These are phyloP conservation scores for Fusarium begoniae DNA, from an alignment of 2,329 filamentous ascomycete genomes.

Conservation along the genomic window DNA sequence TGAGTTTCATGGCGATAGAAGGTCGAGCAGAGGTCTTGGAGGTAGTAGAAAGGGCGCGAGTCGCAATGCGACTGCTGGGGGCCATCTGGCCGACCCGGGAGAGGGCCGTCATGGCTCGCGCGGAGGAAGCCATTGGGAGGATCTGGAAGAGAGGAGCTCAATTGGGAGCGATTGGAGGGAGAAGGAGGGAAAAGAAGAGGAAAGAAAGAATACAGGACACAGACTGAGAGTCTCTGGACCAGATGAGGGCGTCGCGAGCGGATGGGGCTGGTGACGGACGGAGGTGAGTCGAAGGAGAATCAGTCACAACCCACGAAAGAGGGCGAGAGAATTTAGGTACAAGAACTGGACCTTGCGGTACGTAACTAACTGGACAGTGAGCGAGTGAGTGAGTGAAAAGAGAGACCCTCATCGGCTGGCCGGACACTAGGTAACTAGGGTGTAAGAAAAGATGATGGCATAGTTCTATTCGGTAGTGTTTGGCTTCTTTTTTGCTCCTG, in stretches of 20 bases:
- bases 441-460: slow-evolving; percentile 17
- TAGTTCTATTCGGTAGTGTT: neutral
- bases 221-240: slow-evolving; percentile 33
- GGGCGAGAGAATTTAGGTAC: slow-evolving; percentile 31
- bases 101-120: slow-evolving; percentile 53
- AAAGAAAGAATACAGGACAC: slow-evolving; percentile 19
- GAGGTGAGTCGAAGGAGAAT: slow-evolving; percentile 38
- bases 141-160: slow-evolving; percentile 38
- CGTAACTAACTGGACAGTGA: slow-evolving; percentile 18
- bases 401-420: slow-evolving; percentile 26
- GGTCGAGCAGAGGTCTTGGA: slow-evolving; percentile 44
- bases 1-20: slow-evolving; percentile 48
- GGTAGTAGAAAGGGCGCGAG: slow-evolving; percentile 48
- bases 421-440: slow-evolving; percentile 26
- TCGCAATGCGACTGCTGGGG: slow-evolving; percentile 43
- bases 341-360: slow-evolving; percentile 23
- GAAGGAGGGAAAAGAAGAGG: neutral
- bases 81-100: slow-evolving; percentile 45
- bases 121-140: slow-evolving; percentile 56
- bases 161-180: slow-evolving; percentile 36
- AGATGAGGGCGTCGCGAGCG: slow-evolving; percentile 31
- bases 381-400: neutral
- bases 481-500: slow-evolving; percentile 15
- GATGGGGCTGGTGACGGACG: slow-evolving; percentile 30
- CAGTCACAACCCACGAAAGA: slow-evolving; percentile 31